Evolutionary conservation across 2,329 filamentous ascomycete species (phyloP).

Genomic region (Botrytis elliptica): DNA sequence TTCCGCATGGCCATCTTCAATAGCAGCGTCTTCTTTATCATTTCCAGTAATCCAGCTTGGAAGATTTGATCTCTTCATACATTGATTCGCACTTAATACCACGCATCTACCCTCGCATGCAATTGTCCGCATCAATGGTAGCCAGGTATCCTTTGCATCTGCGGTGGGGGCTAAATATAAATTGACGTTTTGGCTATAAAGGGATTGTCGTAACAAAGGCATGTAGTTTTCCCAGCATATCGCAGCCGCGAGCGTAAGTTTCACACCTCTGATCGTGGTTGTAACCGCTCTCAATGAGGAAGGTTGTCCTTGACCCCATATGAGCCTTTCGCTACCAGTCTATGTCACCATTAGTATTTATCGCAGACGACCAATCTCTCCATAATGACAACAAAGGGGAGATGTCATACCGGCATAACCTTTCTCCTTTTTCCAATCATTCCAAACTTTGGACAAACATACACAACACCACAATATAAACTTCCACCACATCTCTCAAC

Average conservation of each 20-base stretch:
- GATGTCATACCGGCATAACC: slow-evolving; percentile 72
- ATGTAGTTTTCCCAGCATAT: slow-evolving; percentile 99
- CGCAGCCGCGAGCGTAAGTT: slow-evolving; percentile 77
- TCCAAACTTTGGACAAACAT: slow-evolving; percentile 73
- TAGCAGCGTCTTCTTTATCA: slow-evolving; percentile 14
- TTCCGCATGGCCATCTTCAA: slow-evolving; percentile 15
- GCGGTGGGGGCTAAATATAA: slow-evolving; percentile 89
- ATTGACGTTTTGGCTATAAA: slow-evolving; percentile 90
- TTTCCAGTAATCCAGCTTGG: slow-evolving; percentile 54
- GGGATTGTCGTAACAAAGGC: slow-evolving; percentile 77
- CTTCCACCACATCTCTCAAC: slow-evolving; percentile 81
- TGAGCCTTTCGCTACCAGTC: slow-evolving; percentile 77
- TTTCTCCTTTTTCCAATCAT: slow-evolving; percentile 83
- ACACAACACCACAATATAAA: slow-evolving; percentile 79
- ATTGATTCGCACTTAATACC: slow-evolving; percentile 84
- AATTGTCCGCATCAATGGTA: slow-evolving; percentile 76
- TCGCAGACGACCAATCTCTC: background rate
- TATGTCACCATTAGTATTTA: slow-evolving; percentile 24
- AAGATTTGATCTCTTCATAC: slow-evolving; percentile 58
- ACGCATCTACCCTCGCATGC: slow-evolving; percentile 81
- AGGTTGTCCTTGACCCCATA: slow-evolving; percentile 86
- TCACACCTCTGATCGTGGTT: slow-evolving; percentile 74
- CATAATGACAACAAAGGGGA: background rate
- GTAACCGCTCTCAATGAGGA: slow-evolving; percentile 76
- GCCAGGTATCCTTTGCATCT: slow-evolving; percentile 80